Base-by-base conservation (phyloP, 805 yeast species). In the Peterozyma toletana region DNA sequence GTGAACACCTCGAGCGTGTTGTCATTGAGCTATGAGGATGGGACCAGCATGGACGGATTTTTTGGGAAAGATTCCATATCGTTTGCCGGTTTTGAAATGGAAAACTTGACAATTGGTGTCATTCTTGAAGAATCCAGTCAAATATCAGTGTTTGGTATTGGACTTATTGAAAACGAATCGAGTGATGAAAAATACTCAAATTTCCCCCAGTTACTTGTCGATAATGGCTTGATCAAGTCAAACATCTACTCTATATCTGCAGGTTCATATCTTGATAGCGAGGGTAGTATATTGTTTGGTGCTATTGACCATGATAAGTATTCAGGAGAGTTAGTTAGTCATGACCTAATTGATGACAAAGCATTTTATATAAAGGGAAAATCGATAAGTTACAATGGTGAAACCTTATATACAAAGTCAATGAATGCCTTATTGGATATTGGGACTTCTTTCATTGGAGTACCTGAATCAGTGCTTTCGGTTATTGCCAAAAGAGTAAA, bases 231-330 rank as follows among this genome's bases (percentile, higher is more conserved):
- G 18, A 63, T 63, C 31, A 50, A 48, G 11, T 51, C 51, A 40
- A 45, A 50, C 15, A 41, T 59, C 10, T 62, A 54, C 39, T 55
- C 67, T 1, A 37, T 66, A n/a, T 50, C 49, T 35, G 49, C 43
- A 6, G 18, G 43, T 39, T 46, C 52, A 46, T 6, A 43, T 50
- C 27, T 21, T 21, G 27, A 21, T 4, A 36, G 40, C 27, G 35
- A 49, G 1, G 70, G 68, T 5, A 35, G 49, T 11, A 38, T 65
- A 6, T 40, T 52, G 10, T 54, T 65, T 45, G 70, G 69, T 10
- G 63, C 59, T 29, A 51, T 57, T 27, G 67, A 65, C 46, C 39
- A 50, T 11, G 48, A 63, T 14, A 55, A 57, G 33, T 55, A 53
- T 45, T 35, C 38, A 16, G 58, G 58, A 4, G 27, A n/a, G 2